These are phyloP conservation scores for Colletotrichum lini DNA, from an alignment of 2,329 filamentous ascomycete species.

Conservation along the genomic window DNA sequence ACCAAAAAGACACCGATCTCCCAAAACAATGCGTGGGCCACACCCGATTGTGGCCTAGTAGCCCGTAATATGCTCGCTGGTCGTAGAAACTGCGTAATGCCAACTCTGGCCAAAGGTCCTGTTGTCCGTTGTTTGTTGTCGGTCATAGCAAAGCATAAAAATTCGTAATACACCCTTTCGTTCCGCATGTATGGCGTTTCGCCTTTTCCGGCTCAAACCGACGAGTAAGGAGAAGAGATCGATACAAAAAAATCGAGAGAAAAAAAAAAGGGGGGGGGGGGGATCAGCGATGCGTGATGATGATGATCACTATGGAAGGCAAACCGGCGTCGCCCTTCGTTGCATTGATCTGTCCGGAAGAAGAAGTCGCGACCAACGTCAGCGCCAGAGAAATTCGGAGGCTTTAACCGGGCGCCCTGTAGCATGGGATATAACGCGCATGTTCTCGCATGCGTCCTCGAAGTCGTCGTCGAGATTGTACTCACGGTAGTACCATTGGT, in stretches of 20 bases:
- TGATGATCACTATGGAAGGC: neutral
- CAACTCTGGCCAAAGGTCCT: neutral
- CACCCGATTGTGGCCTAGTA: neutral
- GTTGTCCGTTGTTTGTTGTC: conserved; percentile 2
- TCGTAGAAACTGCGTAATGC: neutral
- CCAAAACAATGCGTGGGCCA: neutral
- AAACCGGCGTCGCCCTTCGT: no score
- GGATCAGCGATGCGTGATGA: no score
- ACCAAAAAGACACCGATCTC: neutral
- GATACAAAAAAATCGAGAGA: no score
- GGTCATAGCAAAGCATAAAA: conserved; percentile 15
- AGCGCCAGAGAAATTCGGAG: conserved; percentile 33
- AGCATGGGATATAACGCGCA: conserved; percentile 24
- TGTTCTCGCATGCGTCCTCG: conserved; percentile 36
- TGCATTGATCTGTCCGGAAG: neutral
- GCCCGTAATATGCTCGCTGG: conserved; percentile 4
- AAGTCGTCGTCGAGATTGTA: conserved; percentile 40
- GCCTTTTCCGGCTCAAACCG: neutral
- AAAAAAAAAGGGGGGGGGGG: no score
- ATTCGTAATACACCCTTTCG: conserved; percentile 5
- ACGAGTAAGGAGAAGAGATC: neutral
- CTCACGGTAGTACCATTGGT: conserved; percentile 37
- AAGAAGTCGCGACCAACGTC: neutral
- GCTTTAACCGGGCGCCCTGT: conserved; percentile 33
- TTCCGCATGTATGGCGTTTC: no score